phyloP scores from a whole-genome alignment of 768 basidiomycete species.

The Mycena leptocephala region DNA sequence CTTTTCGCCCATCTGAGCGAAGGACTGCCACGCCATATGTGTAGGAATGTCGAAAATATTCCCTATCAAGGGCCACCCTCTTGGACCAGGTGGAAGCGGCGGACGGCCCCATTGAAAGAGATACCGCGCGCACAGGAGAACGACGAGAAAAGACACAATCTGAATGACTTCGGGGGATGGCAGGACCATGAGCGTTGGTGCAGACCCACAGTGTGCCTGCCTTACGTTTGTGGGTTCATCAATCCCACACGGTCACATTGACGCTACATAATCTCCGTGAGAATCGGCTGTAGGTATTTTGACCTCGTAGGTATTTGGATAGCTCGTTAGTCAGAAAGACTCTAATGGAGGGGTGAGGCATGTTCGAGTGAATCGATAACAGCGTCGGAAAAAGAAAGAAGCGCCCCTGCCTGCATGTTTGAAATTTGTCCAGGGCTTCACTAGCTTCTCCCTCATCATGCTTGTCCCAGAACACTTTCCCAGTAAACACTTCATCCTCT shows the following conservation, averaged over 20 bases:
- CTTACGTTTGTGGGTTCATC: neutral
- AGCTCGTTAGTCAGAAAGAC: neutral
- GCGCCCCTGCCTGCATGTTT: too few species aligned
- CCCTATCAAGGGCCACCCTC: neutral
- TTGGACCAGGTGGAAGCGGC: too few species aligned
- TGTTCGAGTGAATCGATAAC: neutral
- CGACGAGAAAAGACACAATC: neutral
- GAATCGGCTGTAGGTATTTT: neutral
- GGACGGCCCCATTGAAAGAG: too few species aligned
- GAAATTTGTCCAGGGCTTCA: too few species aligned
- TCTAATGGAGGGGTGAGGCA: neutral
- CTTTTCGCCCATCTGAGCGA: neutral
- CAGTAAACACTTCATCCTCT: too few species aligned
- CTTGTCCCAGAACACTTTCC: too few species aligned
- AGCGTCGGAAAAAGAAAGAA: too few species aligned
- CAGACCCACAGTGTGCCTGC: neutral
- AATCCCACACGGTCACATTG: neutral
- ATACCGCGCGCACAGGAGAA: too few species aligned
- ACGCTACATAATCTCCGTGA: neutral
- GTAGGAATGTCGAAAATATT: neutral
- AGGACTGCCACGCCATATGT: neutral
- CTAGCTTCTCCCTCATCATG: too few species aligned
- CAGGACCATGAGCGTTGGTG: neutral
- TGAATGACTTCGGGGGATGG: neutral
- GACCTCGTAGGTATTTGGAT: too few species aligned